These are phyloP conservation scores for Cavenderia fasciculata DNA, from an alignment of 78 protist genomes.

Conservation along the genomic window DNA sequence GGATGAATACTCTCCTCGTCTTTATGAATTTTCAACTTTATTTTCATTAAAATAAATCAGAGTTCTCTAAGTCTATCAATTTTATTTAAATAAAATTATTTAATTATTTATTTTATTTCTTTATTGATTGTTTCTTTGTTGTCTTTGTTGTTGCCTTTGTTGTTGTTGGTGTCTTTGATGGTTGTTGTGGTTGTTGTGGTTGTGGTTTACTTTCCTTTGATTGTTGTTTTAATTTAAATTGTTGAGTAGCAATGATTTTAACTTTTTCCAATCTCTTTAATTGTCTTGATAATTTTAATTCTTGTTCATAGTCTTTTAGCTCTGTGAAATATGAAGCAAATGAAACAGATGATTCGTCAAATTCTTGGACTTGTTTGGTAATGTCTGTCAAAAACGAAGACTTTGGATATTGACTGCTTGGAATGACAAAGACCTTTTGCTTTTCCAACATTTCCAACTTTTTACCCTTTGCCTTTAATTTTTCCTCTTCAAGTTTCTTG, in stretches of 20 bases:
- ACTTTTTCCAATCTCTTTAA: neutral
- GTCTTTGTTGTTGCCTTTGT: neutral
- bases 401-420: neutral
- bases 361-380: neutral
- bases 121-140: neutral
- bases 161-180: neutral
- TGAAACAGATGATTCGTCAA: neutral
- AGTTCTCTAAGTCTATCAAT: too few species aligned
- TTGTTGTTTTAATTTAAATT: neutral
- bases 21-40: too few species aligned
- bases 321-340: conserved; percentile 3
- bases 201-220: neutral
- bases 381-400: neutral
- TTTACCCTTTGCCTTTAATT: conserved; percentile 34
- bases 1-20: too few species aligned
- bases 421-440: neutral
- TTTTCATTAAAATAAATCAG: too few species aligned
- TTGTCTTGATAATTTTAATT: neutral
- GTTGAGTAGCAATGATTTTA: neutral
- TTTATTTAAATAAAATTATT: neutral
- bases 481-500: conserved; percentile 6
- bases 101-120: neutral
- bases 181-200: neutral
- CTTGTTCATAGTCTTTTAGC: neutral
- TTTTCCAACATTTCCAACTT: too few species aligned